These are phyloP conservation scores for Oenanthe javanica DNA, from an alignment of 140 eudicot genomes.

Conservation along the genomic window DNA sequence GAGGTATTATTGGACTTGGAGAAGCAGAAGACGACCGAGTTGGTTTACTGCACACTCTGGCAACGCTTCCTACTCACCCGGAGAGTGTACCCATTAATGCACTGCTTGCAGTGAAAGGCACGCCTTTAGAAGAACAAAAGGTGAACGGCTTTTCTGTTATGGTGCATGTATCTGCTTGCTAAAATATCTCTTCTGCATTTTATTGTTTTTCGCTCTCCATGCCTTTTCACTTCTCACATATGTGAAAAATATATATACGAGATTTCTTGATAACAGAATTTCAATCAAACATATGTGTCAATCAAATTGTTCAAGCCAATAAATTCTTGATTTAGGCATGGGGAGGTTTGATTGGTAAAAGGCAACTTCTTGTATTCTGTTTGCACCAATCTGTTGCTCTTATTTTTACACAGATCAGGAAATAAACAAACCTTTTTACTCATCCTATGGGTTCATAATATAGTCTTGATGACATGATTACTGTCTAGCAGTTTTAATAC, in stretches of 20 bases:
- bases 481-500: neutral
- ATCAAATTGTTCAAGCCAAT: neutral
- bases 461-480: neutral
- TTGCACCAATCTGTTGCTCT: neutral
- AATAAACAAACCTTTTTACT: neutral
- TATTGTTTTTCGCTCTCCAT: neutral
- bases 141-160: conserved; percentile 23
- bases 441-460: neutral
- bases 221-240: neutral
- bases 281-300: neutral
- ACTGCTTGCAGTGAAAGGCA: conserved; percentile 93
- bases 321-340: neutral
- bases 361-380: conserved; percentile 1
- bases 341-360: neutral
- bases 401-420: neutral
- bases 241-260: neutral
- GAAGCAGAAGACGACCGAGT: conserved; percentile 94
- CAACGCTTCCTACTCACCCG: conserved; percentile 95
- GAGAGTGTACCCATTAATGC: conserved; percentile 99
- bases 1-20: conserved; percentile 98
- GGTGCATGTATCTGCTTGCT: neutral
- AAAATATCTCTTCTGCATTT: neutral
- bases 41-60: conserved; percentile 87
- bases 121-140: conserved; percentile 95
- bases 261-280: neutral